Evolutionary conservation across 768 basidiomycete genomes (phyloP).

Genomic region (Terana coerulea): DNA sequence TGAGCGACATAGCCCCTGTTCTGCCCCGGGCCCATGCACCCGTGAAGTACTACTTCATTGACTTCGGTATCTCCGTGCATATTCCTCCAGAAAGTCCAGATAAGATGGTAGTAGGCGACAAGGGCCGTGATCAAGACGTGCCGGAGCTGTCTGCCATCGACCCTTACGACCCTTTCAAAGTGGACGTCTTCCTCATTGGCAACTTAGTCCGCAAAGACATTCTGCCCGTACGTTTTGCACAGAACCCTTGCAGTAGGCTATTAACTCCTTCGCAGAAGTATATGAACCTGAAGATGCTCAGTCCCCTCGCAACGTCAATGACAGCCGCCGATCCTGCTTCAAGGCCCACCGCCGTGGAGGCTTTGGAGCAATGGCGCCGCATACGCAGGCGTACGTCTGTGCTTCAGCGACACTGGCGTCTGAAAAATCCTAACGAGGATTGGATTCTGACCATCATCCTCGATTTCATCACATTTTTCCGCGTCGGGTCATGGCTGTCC

Average conservation of each 20-base stretch:
- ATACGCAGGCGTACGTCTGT: not conserved
- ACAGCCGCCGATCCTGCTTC: not conserved
- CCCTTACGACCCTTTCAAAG: slow-evolving; percentile 24
- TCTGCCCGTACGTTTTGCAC: slow-evolving; percentile 12
- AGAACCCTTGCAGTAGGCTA: not conserved
- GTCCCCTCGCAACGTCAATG: not conserved
- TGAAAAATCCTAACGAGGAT: not conserved
- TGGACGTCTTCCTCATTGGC: slow-evolving; percentile 22
- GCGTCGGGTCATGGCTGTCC: not conserved
- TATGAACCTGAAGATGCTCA: not conserved
- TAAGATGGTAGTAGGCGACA: slow-evolving; percentile 11
- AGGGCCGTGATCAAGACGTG: slow-evolving; percentile 15
- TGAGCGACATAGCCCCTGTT: not conserved
- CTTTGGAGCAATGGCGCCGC: not conserved
- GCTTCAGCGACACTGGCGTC: not conserved
- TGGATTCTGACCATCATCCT: not conserved
- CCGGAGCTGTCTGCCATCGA: slow-evolving; percentile 16
- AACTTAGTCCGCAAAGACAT: slow-evolving; percentile 13
- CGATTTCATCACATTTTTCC: not conserved
- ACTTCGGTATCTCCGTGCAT: slow-evolving; percentile 23
- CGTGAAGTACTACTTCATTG: slow-evolving; percentile 24
- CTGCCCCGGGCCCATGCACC: not conserved
- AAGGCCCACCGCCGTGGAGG: not conserved
- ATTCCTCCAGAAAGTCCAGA: slow-evolving; percentile 4
- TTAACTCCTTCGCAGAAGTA: not conserved